Conservation (phyloP, 371 early-diverging fungal genomes). For the Actinomortierella wolfii region DNA sequence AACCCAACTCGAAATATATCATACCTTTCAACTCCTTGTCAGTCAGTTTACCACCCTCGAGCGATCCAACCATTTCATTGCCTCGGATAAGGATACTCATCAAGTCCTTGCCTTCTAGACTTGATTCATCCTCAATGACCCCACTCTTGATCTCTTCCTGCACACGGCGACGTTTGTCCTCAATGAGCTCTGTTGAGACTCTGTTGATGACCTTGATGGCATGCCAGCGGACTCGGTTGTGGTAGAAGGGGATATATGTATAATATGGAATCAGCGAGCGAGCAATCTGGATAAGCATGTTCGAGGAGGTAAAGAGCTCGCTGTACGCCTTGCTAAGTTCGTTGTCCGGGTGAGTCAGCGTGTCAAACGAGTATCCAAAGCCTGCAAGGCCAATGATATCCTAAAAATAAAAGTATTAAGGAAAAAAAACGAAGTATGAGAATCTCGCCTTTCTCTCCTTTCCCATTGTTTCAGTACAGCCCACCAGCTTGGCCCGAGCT, state of each 20-base stretch:
- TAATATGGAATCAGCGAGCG: constrained; percentile 48
- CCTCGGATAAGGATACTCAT: constrained; percentile 41
- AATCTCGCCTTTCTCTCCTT: too few relatives aligned
- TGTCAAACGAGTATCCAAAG: constrained; percentile 55
- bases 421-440: too few relatives aligned
- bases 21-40: constrained; percentile 24
- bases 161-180: constrained; percentile 27
- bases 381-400: constrained; percentile 12
- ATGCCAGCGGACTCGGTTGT: constrained; percentile 25
- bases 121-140: neutral
- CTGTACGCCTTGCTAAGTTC: constrained; percentile 55
- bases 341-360: constrained; percentile 35
- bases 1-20: too few relatives aligned
- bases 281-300: constrained; percentile 38
- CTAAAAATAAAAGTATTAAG: too few relatives aligned
- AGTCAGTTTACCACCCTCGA: constrained; percentile 25
- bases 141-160: neutral
- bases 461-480: too few relatives aligned
- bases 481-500: too few relatives aligned
- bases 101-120: constrained; percentile 11
- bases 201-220: constrained; percentile 46
- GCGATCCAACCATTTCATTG: constrained; percentile 12
- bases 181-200: constrained; percentile 51
- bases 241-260: constrained; percentile 45
- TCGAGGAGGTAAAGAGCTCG: constrained; percentile 46